Conservation (phyloP, 306 rosid genomes). For the Vigna trinervia region DNA sequence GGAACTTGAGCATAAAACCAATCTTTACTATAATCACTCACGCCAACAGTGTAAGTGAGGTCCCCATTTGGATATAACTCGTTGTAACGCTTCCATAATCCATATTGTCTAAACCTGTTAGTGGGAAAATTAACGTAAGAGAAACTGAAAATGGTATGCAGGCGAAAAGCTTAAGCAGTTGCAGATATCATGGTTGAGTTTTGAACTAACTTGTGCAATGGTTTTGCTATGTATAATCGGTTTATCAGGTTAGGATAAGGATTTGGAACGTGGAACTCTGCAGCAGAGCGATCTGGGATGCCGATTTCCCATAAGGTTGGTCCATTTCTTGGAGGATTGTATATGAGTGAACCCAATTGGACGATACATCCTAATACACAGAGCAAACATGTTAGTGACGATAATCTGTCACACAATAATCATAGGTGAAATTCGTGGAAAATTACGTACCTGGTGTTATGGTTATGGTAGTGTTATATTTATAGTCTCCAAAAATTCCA, state of each 20-base stretch:
- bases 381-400: not conserved
- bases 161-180: not conserved
- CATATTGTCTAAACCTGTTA: slow-evolving; percentile 60
- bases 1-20: slow-evolving; percentile 66
- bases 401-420: not conserved
- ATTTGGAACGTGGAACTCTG: slow-evolving; percentile 65
- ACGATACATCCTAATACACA: slow-evolving; percentile 40
- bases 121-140: not conserved
- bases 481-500: slow-evolving; percentile 69
- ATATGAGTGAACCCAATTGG: slow-evolving; percentile 42
- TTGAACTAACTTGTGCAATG: slow-evolving; percentile 44
- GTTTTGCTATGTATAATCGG: slow-evolving; percentile 38
- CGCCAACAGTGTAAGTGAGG: slow-evolving; percentile 48
- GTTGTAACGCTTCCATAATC: slow-evolving; percentile 57
- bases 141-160: not conserved
- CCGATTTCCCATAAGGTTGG: slow-evolving; percentile 80
- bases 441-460: slow-evolving; percentile 46
- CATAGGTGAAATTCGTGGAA: not conserved
- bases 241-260: slow-evolving; percentile 62
- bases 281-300: slow-evolving; percentile 68
- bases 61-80: slow-evolving; percentile 52
- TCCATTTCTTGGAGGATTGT: slow-evolving; percentile 67
- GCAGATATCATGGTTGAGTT: not conserved
- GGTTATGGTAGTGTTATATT: slow-evolving; percentile 43
- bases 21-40: slow-evolving; percentile 34